Evolutionary conservation across 257 asterid genomes (phyloP), one percentile per base, ranked within the genome.

Genomic region (Echites panduratus): DNA sequence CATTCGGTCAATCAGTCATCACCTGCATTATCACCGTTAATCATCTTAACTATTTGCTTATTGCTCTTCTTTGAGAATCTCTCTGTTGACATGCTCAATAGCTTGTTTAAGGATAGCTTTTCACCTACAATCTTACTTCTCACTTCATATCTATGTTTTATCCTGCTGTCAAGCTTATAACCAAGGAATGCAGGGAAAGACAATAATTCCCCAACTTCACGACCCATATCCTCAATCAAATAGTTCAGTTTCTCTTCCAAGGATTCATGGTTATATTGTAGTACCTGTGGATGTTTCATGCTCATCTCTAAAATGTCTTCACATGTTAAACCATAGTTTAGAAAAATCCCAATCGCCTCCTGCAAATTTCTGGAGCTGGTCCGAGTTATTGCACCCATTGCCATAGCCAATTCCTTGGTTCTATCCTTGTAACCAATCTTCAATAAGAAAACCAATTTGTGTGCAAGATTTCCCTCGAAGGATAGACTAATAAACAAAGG

Each of bases 121-220:
- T 89, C 95, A 7, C 96, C 97, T 35, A 84, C 68, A 66, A 79
- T 80, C 78, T 87, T 80, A 74, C 77, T 86, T 79, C 68, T 87
- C 27, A 76, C 89, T 81, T 90, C 98, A 59, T 81, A 92, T 80
- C 97, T 87, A 68, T 88, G 98, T 79, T 89, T 92, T 32, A 92
- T 92, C 70, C 95, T 86, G 19, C 85, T 87, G 57, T 92, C 95
- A 49, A 92, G 93, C 82, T 89, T 89, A 77, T 92, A 92, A 45
- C 98, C 98, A 22, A 93, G 97, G 82, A 88, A 93, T 24, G 96
- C 96, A 61, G 98, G 97, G 73, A 93, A 93, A 32, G 90, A 82
- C 89, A 90, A 54, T 35, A 93, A 68, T 81, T 93, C 98, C 22
- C 89, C 82, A 16, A 93, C 96, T 77, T 88, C 95, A 50, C 97